Base-by-base conservation (phyloP, 495 filamentous ascomycete genomes). In the Neurospora discreta region DNA sequence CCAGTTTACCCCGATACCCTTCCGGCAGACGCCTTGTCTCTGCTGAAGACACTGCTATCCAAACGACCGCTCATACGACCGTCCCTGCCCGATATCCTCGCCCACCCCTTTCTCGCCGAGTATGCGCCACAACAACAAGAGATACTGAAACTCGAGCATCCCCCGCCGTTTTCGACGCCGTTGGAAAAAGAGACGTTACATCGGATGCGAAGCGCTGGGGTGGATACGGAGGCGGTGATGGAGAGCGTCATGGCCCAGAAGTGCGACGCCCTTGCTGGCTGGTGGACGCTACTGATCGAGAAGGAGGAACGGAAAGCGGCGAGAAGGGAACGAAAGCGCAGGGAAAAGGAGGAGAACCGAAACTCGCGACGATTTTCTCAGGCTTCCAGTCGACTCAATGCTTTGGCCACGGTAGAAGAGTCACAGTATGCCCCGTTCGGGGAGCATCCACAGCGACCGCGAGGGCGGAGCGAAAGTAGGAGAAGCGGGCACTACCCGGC, bases 281-380 rank as follows among this genome's bases (percentile, higher is more conserved):
- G 95, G 95, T 99, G 95, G 95, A 92, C 93, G 20, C 81, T 99
- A 33, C 81, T 98, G 71, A 91, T 98, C 69, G 95, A 98, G 78
- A 98, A 98, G 79, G 95, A 99, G 77, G 91, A 96, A 79, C 88
- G 94, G 4, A 99, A 98, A 79, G 91, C 93, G 73, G 86, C 84
- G 71, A 89, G 94, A 73, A 85, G 92, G 74, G 94, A 98, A 74
- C 87, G 89, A 65, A 97, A 93, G 77, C 89, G 96, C 41, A 93
- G 86, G 77, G 94, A 98, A 78, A 88, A 87, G 70, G 94, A 97
- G 74, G 95, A 97, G 76, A 90, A 89, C 58, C 90, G 94, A 80
- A 92, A 87, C 75, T 85, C 93, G 15, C 87, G 93, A 71, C 90
- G 95, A 39, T 84, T 97, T 40, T 97, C 93, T 73, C 92, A 90